These are phyloP conservation scores for Melampsora allii-populina DNA, from an alignment of 1,284 basidiomycete genomes.

Conservation along the genomic window DNA sequence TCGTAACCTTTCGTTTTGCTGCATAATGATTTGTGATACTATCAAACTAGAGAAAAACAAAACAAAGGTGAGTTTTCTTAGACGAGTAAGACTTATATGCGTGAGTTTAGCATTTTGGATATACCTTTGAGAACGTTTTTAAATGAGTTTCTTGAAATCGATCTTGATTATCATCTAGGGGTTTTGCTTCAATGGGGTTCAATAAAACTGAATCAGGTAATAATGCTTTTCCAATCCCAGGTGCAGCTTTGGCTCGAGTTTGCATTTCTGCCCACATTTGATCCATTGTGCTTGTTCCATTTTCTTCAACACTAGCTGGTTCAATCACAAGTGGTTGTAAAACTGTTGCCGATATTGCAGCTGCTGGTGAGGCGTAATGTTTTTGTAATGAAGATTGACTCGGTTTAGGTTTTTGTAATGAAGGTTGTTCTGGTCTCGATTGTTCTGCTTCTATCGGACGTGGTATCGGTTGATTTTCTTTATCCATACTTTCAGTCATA, in stretches of 20 bases:
- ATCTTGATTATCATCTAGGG: neutral
- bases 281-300: neutral
- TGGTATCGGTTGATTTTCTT: neutral
- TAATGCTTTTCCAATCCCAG: neutral
- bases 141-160: neutral
- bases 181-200: neutral
- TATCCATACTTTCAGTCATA: neutral
- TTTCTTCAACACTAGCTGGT: neutral
- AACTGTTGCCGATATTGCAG: neutral
- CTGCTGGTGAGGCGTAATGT: neutral
- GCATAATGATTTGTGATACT: constrained; percentile 3
- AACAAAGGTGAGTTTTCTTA: neutral
- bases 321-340: neutral
- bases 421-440: neutral
- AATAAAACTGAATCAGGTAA: neutral
- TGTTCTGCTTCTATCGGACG: neutral
- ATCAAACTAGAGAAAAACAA: neutral
- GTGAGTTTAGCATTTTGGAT: neutral
- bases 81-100: no score
- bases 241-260: neutral
- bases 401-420: neutral
- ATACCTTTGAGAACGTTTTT: neutral
- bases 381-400: neutral
- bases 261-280: neutral
- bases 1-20: neutral